These are phyloP conservation scores for Garcia nutans DNA, from an alignment of 345 rosid species.

Conservation along the genomic window DNA sequence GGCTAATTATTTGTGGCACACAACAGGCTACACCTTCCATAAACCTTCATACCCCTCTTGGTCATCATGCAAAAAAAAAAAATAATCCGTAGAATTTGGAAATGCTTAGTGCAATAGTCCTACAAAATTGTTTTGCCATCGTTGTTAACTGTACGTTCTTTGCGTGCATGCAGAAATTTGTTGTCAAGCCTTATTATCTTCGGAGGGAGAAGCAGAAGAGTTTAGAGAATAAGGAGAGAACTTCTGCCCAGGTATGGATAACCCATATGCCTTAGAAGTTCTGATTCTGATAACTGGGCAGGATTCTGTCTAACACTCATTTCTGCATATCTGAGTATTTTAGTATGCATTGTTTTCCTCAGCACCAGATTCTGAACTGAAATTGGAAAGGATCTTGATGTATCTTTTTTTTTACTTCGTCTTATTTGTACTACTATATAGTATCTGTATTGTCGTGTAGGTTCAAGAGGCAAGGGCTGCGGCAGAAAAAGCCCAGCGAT, in stretches of 20 bases:
- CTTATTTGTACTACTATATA: constrained; percentile 8
- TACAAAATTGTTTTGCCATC: neutral
- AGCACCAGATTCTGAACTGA: neutral
- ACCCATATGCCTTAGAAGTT: constrained; percentile 2
- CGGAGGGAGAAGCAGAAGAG: constrained; percentile 70
- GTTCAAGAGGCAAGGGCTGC: constrained; percentile 66
- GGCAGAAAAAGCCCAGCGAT: constrained; percentile 81
- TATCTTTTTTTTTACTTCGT: neutral
- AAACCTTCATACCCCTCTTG: neutral
- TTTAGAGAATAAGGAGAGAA: constrained; percentile 64
- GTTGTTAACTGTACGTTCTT: neutral
- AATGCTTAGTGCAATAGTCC: neutral
- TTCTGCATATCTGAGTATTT: neutral
- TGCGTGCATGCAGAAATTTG: constrained; percentile 54
- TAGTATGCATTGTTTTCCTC: neutral
- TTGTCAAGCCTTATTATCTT: constrained; percentile 71
- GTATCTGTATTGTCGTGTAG: constrained; percentile 34
- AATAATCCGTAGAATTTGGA: neutral
- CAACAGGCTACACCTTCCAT: neutral
- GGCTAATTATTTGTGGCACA: neutral
- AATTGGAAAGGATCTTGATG: neutral
- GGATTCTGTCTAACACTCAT: neutral
- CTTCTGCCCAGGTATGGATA: constrained; percentile 64
- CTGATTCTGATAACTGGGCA: neutral
- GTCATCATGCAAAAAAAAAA: neutral